phyloP scores from a whole-genome alignment of 768 basidiomycete genomes.

The Pleurotus cornucopiae region DNA sequence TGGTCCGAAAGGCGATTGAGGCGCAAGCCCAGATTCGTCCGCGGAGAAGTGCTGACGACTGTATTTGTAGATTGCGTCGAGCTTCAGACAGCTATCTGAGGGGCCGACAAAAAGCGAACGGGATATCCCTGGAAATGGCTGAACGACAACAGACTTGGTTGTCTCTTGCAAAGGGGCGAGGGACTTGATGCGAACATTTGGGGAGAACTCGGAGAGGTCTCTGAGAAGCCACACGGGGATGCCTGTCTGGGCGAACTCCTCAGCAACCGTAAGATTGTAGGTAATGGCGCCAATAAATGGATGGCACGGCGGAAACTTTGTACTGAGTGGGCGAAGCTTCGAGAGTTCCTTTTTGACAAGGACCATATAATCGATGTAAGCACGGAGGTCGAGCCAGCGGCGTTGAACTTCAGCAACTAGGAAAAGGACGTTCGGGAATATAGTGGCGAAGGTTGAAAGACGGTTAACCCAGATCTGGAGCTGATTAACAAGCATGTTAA shows the following conservation, averaged over 20 bases:
- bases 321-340: neutral
- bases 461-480: neutral
- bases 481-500: neutral
- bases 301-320: neutral
- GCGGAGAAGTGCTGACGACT: neutral
- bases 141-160: neutral
- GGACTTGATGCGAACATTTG: neutral
- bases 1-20: neutral
- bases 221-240: slow-evolving; percentile 18
- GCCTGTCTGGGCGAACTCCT: slow-evolving; percentile 12
- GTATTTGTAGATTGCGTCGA: neutral
- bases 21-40: neutral
- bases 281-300: slow-evolving; percentile 15
- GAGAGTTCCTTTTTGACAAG: neutral
- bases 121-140: neutral
- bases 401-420: neutral
- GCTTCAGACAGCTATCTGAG: neutral
- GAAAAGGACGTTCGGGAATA: neutral
- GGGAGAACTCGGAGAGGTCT: neutral
- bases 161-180: neutral
- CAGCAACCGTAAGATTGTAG: neutral
- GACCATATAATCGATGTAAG: neutral
- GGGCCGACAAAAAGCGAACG: neutral
- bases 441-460: neutral
- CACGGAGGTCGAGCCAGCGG: neutral